Conservation (phyloP, 1,284 basidiomycete genomes). For the Kalmanozyma brasiliensis region DNA sequence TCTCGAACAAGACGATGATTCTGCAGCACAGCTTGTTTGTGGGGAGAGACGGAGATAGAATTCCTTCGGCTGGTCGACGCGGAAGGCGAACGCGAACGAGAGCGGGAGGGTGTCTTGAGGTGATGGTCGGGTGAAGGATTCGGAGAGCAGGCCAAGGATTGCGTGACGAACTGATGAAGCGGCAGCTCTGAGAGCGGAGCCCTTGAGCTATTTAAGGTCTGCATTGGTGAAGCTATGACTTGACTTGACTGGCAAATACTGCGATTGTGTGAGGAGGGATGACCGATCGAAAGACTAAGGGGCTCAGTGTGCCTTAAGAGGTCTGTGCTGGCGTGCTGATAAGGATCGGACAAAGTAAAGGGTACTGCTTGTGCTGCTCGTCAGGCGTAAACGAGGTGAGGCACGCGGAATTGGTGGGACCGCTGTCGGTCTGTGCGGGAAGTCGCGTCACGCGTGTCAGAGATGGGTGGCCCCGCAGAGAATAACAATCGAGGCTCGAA, state of each 20-base stretch:
- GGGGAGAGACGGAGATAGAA: conserved; percentile 40
- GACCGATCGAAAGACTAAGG: too few relatives aligned
- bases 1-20: conserved; percentile 38
- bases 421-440: neutral
- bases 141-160: conserved; percentile 31
- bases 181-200: conserved; percentile 37
- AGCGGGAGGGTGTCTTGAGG: conserved; percentile 40
- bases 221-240: conserved; percentile 20
- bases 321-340: too few relatives aligned
- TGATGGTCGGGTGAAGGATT: conserved; percentile 17
- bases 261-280: neutral
- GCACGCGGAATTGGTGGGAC: too few relatives aligned
- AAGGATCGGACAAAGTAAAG: neutral
- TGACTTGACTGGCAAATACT: neutral
- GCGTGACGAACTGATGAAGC: conserved; percentile 37
- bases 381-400: too few relatives aligned
- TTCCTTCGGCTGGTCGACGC: conserved; percentile 24
- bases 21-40: conserved; percentile 43
- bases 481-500: neutral
- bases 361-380: neutral
- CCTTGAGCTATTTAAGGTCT: conserved; percentile 12
- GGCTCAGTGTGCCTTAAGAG: neutral
- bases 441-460: conserved; percentile 1
- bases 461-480: neutral
- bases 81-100: conserved; percentile 40